A percentile compares a stretch with the other conserved stretches of the same genome.
Evolutionary conservation across 208 protist species (phyloP).

Genomic region (Histomonas meleagridis): DNA sequence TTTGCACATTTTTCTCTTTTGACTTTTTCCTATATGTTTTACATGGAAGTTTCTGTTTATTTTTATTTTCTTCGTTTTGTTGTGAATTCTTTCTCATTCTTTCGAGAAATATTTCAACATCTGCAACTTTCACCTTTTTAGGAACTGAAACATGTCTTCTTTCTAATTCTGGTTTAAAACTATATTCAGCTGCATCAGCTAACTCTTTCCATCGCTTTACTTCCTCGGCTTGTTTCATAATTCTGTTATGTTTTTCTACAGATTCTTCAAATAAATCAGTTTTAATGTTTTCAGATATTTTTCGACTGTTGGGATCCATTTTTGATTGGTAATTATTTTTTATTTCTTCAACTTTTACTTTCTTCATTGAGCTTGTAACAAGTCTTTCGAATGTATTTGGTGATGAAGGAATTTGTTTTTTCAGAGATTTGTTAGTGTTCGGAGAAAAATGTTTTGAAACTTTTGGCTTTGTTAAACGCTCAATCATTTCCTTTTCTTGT

Average conservation of each 20-base stretch:
- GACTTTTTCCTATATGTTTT: too few species aligned
- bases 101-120: not conserved
- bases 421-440: not conserved
- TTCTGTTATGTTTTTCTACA: not conserved
- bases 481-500: not conserved
- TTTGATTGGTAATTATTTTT: not conserved
- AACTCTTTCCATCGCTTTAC: not conserved
- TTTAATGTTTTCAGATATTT: not conserved
- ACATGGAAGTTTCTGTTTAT: not conserved
- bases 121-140: not conserved
- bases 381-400: slow-evolving; percentile 9
- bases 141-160: not conserved
- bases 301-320: not conserved
- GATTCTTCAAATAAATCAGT: not conserved
- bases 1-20: too few species aligned
- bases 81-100: not conserved
- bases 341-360: not conserved
- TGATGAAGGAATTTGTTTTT: not conserved
- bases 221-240: not conserved
- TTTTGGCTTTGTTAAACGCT: not conserved
- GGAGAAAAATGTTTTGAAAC: not conserved
- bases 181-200: not conserved
- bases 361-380: not conserved
- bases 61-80: not conserved
- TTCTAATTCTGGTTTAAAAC: not conserved